Conservation (phyloP, 208 protist species). For the Histomonas meleagridis region DNA sequence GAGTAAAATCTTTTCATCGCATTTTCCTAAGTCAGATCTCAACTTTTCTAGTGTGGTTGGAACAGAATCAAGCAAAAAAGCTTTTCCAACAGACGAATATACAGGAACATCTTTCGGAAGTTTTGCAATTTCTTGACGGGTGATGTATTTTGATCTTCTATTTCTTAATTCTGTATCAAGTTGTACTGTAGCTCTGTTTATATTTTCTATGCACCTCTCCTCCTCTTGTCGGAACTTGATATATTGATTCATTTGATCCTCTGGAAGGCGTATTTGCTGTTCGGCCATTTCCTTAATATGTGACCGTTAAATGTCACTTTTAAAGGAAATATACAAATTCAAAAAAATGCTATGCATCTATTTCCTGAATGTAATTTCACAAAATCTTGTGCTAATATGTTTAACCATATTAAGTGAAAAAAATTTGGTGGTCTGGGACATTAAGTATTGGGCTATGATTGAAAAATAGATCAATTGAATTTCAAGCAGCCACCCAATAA, state of each 20-base stretch:
- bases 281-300: too few relatives aligned
- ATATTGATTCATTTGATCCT: background rate
- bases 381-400: too few relatives aligned
- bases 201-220: background rate
- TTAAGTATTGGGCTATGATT: too few relatives aligned
- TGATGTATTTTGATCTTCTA: background rate
- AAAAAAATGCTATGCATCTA: too few relatives aligned
- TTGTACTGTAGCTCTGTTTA: background rate
- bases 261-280: background rate
- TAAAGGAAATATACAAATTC: too few relatives aligned
- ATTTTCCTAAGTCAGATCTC: background rate
- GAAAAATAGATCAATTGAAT: too few relatives aligned
- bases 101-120: background rate
- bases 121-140: background rate
- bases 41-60: background rate
- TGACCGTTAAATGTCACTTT: too few relatives aligned
- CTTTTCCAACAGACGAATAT: background rate
- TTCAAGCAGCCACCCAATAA: too few relatives aligned
- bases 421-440: too few relatives aligned
- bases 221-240: background rate
- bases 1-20: background rate
- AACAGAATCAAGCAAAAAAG: conserved; percentile 16
- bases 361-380: too few relatives aligned
- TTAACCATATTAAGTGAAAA: too few relatives aligned
- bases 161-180: background rate